phyloP scores from a whole-genome alignment of 345 rosid genomes.

The Erucastrum elatum region DNA sequence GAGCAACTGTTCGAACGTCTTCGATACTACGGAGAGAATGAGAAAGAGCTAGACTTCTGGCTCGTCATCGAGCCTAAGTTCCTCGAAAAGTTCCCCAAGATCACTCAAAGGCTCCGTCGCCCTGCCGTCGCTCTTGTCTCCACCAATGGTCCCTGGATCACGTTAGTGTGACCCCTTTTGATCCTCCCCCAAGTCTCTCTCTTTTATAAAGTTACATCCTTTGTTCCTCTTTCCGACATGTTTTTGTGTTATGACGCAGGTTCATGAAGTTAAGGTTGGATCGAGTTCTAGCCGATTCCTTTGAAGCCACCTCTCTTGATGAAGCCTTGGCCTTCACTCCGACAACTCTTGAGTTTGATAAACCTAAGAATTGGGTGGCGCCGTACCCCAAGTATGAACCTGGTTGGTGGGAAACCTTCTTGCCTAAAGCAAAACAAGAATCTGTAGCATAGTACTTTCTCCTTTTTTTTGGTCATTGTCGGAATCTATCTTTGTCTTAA shows the following conservation, averaged over 20 bases:
- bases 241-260: slow-evolving; percentile 43
- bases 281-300: slow-evolving; percentile 77
- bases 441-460: slow-evolving; percentile 25
- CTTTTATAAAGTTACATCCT: background rate
- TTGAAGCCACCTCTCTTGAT: slow-evolving; percentile 63
- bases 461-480: background rate
- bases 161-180: slow-evolving; percentile 45
- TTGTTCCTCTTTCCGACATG: background rate
- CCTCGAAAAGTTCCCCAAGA: slow-evolving; percentile 77
- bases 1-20: slow-evolving; percentile 83
- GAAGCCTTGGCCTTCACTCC: slow-evolving; percentile 87
- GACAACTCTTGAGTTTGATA: slow-evolving; percentile 59
- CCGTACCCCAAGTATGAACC: slow-evolving; percentile 88
- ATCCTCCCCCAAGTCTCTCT: background rate
- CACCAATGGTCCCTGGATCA: slow-evolving; percentile 90
- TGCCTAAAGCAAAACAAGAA: slow-evolving; percentile 55
- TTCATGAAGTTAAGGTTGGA: slow-evolving; percentile 96
- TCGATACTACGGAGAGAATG: slow-evolving; percentile 65
- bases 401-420: slow-evolving; percentile 95
- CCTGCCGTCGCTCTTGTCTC: slow-evolving; percentile 98
- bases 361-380: slow-evolving; percentile 89
- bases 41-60: slow-evolving; percentile 79
- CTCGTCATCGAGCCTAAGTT: slow-evolving; percentile 91
- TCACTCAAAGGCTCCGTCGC: slow-evolving; percentile 73
- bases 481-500: background rate